Evolutionary conservation across 805 yeast genomes (phyloP), one percentile per base, ranked within the genome.

Genomic region (Yarrowia keelungensis): DNA sequence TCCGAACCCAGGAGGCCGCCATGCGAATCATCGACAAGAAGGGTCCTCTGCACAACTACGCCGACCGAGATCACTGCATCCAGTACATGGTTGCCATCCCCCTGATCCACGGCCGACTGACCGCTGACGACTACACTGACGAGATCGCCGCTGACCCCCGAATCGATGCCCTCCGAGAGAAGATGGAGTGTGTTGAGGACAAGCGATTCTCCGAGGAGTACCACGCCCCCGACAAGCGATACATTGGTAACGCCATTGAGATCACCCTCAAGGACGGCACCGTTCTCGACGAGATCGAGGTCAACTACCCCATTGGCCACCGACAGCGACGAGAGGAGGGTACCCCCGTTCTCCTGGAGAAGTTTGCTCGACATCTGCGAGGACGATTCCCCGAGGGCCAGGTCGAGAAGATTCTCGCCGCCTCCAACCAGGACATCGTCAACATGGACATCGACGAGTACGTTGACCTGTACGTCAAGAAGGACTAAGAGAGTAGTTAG

Each of bases 11-110:
- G 76, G 86, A 85, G 70, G 88, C 89, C 35, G 88, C 87, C 12
- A 79, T 85, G 79, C 78, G 87, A 72, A 86, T 86, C 75, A 86
- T 86, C 70, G 87, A 86, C 76, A 86, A 86, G 77, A 78, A 77
- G 70, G 89, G 89, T 9, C 88, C 89, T 15, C 76, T 86, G 67
- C 81, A 85, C 78, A 86, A 86, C 78, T 86, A 86, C 74, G 89
- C 89, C 22, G 89, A 86, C 75, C 81, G 89, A 71, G 89, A 86
- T 72, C 89, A 86, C 75, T 86, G 89, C 76, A 85, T 86, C 71
- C 89, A 86, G 74, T 86, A 86, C 76, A 86, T 86, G 89, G 81
- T 82, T 58, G 89, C 89, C 19, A 74, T 85, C 42, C 87, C 89
- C 42, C 76, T 86, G 69, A 80, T 86, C 70, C 78, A 80, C 72